Evolutionary conservation across 2,329 filamentous ascomycete species (phyloP).

Genomic region (Penicillium frequentans): DNA sequence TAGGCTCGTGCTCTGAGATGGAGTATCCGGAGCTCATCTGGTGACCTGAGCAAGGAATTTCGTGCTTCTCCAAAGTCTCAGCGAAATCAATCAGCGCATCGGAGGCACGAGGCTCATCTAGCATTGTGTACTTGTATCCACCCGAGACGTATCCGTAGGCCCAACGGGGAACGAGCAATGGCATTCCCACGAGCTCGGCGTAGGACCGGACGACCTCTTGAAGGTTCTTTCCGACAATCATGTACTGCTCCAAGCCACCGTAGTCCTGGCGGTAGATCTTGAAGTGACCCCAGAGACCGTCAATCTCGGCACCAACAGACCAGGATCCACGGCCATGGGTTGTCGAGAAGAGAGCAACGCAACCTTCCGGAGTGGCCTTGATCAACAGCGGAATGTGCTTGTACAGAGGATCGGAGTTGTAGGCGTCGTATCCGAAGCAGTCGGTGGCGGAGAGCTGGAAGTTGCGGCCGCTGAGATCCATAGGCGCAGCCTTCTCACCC

Average conservation of each 20-base stretch:
- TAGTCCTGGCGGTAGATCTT: slow-evolving; percentile 73
- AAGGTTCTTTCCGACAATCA: slow-evolving; percentile 65
- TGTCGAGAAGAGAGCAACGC: slow-evolving; percentile 67
- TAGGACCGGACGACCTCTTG: slow-evolving; percentile 66
- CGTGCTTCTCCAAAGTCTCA: slow-evolving; percentile 60
- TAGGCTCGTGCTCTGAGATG: slow-evolving; percentile 64
- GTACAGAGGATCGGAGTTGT: slow-evolving; percentile 70
- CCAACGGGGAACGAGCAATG: slow-evolving; percentile 68
- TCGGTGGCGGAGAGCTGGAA: slow-evolving; percentile 70
- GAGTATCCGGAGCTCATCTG: slow-evolving; percentile 75
- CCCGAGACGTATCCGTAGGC: slow-evolving; percentile 72
- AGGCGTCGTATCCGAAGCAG: slow-evolving; percentile 71
- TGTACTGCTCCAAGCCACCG: slow-evolving; percentile 70
- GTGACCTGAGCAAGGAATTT: slow-evolving; percentile 69
- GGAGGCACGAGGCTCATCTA: slow-evolving; percentile 55
- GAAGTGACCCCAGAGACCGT: slow-evolving; percentile 73
- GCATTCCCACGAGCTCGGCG: slow-evolving; percentile 67
- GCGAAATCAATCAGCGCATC: slow-evolving; percentile 63
- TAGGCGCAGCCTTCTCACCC: slow-evolving; percentile 71
- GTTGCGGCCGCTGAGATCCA: slow-evolving; percentile 67
- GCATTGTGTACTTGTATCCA: slow-evolving; percentile 62
- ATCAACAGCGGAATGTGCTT: slow-evolving; percentile 74
- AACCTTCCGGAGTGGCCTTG: slow-evolving; percentile 64
- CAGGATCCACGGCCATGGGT: slow-evolving; percentile 65
- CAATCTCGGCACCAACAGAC: slow-evolving; percentile 69